Evolutionary conservation across 495 filamentous ascomycete species (phyloP).

Genomic region (Lichenothelia convexa): DNA sequence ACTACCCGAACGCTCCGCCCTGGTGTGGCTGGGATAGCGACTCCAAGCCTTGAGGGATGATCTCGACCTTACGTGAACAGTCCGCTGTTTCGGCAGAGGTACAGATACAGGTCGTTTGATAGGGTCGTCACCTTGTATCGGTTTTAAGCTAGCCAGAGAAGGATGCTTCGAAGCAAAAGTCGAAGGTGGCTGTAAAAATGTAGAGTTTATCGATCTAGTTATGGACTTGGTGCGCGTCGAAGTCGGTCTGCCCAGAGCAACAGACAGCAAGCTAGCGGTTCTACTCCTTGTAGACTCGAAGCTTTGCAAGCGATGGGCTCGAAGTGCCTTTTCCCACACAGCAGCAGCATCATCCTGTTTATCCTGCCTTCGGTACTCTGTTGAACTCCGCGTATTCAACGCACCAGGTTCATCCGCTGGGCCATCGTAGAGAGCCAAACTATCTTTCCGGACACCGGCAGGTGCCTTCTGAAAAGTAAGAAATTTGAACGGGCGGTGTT

Average conservation of each 20-base stretch:
- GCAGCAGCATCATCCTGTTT: neutral
- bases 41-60: constrained; percentile 5
- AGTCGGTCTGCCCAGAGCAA: neutral
- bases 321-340: constrained; percentile 6
- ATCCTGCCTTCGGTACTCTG: too few relatives aligned
- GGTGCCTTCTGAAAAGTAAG: too few relatives aligned
- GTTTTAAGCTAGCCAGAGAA: too few relatives aligned
- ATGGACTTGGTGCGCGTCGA: too few relatives aligned
- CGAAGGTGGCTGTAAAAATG: too few relatives aligned
- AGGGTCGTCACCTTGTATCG: neutral
- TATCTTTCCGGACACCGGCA: too few relatives aligned
- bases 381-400: too few relatives aligned
- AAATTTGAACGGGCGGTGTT: too few relatives aligned
- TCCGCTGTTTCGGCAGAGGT: neutral
- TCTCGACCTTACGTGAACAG: neutral
- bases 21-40: constrained; percentile 12
- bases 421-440: too few relatives aligned
- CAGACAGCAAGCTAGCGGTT: neutral
- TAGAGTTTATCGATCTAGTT: too few relatives aligned
- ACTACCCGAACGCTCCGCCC: constrained; percentile 7
- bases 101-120: neutral
- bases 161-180: too few relatives aligned
- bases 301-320: constrained; percentile 11
- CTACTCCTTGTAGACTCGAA: constrained; percentile 4
- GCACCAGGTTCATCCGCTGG: too few relatives aligned